Base-by-base conservation (phyloP, 495 filamentous ascomycete species). In the Penicillium canescens region DNA sequence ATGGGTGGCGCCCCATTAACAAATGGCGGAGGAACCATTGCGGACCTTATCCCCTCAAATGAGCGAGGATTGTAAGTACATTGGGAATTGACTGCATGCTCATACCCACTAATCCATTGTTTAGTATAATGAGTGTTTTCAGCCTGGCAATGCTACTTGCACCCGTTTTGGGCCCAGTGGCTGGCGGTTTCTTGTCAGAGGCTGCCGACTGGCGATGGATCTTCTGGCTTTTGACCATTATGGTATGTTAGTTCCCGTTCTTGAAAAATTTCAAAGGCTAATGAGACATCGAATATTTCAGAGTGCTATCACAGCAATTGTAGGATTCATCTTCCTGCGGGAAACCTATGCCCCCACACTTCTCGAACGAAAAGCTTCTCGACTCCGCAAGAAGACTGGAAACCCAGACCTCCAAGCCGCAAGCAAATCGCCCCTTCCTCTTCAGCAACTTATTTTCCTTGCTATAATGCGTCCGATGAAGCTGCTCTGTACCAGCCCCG, bases 271-370 rank as follows among this genome's bases (percentile, higher is more conserved):
- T 2, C 14, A 26, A 24, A 13, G 0, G 39, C 39, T 20, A 16
- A n/a, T 26, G 7, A 12, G 0, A 6, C 0, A 31, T 31, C 9
- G 7, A 31, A 31, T 7, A 5, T 39, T 36, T 2, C 26, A 49
- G 20, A 66, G 66, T 57, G 53, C 18, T 11, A 61, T 47, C 18
- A 59, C 64, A 31, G 52, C 55, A 28, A 49, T 68, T 7, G 41
- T 50, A 12, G 47, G 55, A n/a, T 31, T 77, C 6, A 52, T 82
- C 42, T 77, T 80, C 53, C 62, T 84, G 31, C 76, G 72, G 0
- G 86, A 89, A 65, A 85, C 86, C 0, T 88, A 86, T 59, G 73
- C 78, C 2, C 82, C 82, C 2, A 69, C 78, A 37, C 61, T 89
- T 10, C 78, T 90, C 20, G 72, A 78, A 50, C 67, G 70, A 16